Evolutionary conservation across 2,329 filamentous ascomycete species (phyloP).

Genomic region (Meredithiella fracta): DNA sequence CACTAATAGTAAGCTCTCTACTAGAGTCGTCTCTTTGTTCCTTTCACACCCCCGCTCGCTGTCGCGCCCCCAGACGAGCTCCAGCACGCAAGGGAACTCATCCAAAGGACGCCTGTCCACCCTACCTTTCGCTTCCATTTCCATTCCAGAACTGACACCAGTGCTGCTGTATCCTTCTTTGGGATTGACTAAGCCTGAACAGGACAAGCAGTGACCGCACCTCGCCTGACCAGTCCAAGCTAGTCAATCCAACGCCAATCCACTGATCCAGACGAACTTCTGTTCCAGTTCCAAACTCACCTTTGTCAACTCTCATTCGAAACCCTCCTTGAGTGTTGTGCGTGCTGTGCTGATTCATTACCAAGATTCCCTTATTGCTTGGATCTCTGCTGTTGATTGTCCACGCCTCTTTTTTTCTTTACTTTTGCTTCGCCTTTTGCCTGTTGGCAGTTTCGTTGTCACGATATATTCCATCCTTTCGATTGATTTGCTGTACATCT

Average conservation of each 20-base stretch:
- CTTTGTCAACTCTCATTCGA: conserved; percentile 3
- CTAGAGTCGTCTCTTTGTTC: no score
- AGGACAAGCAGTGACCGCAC: conserved; percentile 3
- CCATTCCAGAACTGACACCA: conserved; percentile 8
- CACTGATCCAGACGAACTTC: conserved; percentile 2
- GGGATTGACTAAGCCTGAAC: conserved; percentile 2
- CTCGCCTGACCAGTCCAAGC: conserved; percentile 4
- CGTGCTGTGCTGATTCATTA: not conserved
- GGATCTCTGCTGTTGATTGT: not conserved
- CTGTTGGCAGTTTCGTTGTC: no score
- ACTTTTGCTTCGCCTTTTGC: not conserved
- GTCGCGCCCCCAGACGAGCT: not conserved
- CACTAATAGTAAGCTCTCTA: no score
- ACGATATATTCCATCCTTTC: no score
- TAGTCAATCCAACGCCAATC: conserved; percentile 3
- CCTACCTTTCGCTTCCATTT: conserved; percentile 6
- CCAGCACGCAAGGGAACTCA: not conserved
- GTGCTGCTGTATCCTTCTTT: not conserved
- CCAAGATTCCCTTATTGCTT: no score
- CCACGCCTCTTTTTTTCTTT: not conserved
- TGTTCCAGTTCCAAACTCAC: not conserved
- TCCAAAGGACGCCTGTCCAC: not conserved
- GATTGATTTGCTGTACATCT: no score
- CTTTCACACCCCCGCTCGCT: no score
- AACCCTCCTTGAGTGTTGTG: not conserved